Evolutionary conservation across 768 basidiomycete species (phyloP).

Genomic region (Tricholoma saponaceum): DNA sequence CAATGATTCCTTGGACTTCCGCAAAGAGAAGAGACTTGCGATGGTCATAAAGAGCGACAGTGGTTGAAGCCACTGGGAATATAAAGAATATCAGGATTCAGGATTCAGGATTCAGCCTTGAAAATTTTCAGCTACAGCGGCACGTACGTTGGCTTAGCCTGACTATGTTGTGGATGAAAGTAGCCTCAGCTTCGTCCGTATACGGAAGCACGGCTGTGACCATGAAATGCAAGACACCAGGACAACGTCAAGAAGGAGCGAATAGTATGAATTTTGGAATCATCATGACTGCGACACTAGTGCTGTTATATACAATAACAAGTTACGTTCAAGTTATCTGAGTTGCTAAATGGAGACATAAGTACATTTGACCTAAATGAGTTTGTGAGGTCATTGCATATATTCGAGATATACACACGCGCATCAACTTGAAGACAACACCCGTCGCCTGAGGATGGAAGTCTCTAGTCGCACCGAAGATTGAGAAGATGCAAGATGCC

Average conservation of each 20-base stretch:
- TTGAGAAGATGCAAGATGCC: too few relatives aligned
- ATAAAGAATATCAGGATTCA: neutral
- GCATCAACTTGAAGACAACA: too few relatives aligned
- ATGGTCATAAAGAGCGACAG: constrained; percentile 22
- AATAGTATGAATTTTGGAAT: neutral
- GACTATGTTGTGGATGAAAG: constrained; percentile 9
- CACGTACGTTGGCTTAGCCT: constrained; percentile 20
- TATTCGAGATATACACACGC: too few relatives aligned
- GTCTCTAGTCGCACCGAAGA: too few relatives aligned
- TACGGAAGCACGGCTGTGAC: neutral
- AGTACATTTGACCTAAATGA: neutral
- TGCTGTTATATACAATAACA: neutral
- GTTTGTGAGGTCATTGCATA: neutral
- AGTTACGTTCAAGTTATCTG: too few relatives aligned
- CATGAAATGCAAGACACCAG: constrained; percentile 2
- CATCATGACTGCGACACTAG: neutral
- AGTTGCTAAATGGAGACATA: too few relatives aligned
- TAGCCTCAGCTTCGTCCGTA: neutral
- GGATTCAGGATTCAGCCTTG: too few relatives aligned
- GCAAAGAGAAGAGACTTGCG: constrained; percentile 13
- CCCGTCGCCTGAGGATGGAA: too few relatives aligned
- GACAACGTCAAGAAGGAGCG: constrained; percentile 1
- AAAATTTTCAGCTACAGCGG: neutral
- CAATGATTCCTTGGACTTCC: neutral
- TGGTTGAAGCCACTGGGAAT: constrained; percentile 15